A percentile compares a stretch with the other conserved stretches of the same genome.
Conservation (phyloP, 2,329 filamentous ascomycete genomes). For the Diplodia mutila region DNA sequence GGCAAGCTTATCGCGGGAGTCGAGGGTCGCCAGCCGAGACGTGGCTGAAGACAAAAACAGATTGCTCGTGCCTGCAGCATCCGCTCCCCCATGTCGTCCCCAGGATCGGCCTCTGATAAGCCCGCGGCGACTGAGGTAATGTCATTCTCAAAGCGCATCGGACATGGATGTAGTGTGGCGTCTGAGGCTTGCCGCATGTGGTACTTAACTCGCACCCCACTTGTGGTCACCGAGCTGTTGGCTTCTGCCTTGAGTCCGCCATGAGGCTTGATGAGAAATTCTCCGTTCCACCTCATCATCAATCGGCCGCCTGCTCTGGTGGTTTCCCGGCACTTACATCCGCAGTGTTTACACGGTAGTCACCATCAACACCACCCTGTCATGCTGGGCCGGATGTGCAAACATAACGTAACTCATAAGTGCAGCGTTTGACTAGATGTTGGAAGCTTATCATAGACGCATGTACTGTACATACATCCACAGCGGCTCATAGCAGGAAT, state of each 20-base stretch:
- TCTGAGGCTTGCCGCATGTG: background rate
- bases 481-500: background rate
- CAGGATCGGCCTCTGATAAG: slow-evolving; percentile 2
- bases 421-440: background rate
- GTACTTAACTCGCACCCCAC: background rate
- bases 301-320: background rate
- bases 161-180: background rate
- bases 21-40: background rate
- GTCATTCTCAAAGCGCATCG: slow-evolving; percentile 14
- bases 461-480: background rate
- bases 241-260: background rate
- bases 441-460: background rate
- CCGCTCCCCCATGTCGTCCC: background rate
- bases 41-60: background rate
- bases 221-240: background rate
- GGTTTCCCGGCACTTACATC: background rate
- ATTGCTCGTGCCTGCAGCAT: background rate
- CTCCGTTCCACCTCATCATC: background rate
- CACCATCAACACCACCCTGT: background rate
- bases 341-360: background rate
- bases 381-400: no score
- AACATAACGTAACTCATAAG: background rate
- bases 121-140: slow-evolving; percentile 19
- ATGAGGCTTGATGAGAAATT: background rate
- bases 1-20: slow-evolving; percentile 11